Percentiles rank a stretch among this genome's conserved stretches.
phyloP scores from a whole-genome alignment of 345 rosid species.

The Orychophragmus violaceus region DNA sequence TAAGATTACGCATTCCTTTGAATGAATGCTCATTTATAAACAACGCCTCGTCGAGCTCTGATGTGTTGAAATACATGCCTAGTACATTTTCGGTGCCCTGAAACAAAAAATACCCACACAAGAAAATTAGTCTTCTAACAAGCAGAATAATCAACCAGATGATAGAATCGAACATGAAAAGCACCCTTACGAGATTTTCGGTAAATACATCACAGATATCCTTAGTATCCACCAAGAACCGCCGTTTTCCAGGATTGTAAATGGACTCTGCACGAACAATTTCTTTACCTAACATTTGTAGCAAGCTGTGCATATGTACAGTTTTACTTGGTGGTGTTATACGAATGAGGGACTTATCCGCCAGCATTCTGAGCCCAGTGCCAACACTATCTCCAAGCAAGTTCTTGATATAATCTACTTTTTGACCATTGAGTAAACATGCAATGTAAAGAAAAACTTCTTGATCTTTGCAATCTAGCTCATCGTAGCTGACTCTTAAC shows the following conservation, averaged over 20 bases:
- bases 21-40: neutral
- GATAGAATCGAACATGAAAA: neutral
- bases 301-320: constrained; percentile 25
- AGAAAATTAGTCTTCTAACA: neutral
- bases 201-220: neutral
- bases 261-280: constrained; percentile 15
- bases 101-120: neutral
- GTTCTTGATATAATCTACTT: neutral
- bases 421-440: neutral
- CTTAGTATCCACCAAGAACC: constrained; percentile 14
- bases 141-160: neutral
- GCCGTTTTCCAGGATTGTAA: constrained; percentile 12
- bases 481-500: neutral
- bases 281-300: constrained; percentile 24
- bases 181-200: neutral
- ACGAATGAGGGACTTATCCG: constrained; percentile 25
- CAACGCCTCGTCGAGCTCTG: neutral
- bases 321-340: neutral
- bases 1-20: neutral
- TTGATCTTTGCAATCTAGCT: neutral
- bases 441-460: neutral
- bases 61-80: neutral
- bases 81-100: neutral
- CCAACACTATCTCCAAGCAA: neutral
- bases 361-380: neutral